Conservation (phyloP, 2,329 filamentous ascomycete species). For the Hymenoscyphus repandus region DNA sequence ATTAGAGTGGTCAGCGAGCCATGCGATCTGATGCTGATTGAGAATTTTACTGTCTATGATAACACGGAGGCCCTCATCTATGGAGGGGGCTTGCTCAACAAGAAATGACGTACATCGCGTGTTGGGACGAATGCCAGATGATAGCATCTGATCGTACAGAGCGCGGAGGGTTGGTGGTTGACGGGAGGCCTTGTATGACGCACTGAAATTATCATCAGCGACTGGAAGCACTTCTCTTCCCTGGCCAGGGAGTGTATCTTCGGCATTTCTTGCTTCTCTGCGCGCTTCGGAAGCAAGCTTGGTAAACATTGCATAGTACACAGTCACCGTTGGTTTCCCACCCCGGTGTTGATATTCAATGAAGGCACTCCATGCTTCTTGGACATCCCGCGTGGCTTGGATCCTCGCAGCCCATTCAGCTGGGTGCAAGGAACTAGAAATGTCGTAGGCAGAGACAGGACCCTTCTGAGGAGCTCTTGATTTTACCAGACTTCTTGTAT, state of each 20-base stretch:
- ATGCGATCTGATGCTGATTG: constrained; percentile 14
- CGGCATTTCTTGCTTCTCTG: constrained; percentile 18
- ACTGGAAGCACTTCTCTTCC: constrained; percentile 48
- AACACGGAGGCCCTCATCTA: constrained; percentile 44
- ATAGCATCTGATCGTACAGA: constrained; percentile 55
- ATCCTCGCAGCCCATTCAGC: constrained; percentile 50
- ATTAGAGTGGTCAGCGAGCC: constrained; percentile 8
- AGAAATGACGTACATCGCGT: constrained; percentile 50
- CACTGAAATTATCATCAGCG: constrained; percentile 52
- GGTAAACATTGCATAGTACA: constrained; percentile 57
- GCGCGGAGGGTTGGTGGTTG: constrained; percentile 53
- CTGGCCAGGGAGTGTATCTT: constrained; percentile 51
- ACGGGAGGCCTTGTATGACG: constrained; percentile 60
- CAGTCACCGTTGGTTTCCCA: constrained; percentile 35
- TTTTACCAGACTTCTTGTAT: constrained; percentile 39
- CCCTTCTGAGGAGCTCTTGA: not conserved
- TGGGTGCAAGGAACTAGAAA: not conserved
- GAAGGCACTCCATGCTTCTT: constrained; percentile 53
- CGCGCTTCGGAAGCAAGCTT: constrained; percentile 43
- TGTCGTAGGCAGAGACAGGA: not conserved
- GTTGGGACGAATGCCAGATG: constrained; percentile 42
- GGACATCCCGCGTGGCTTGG: constrained; percentile 52
- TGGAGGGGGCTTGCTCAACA: constrained; percentile 44
- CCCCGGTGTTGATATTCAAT: constrained; percentile 31
- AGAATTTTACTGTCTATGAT: constrained; percentile 39